Evolutionary conservation across 2,329 filamentous ascomycete species (phyloP), one percentile per base, ranked within the genome.

Genomic region (Emmonsia crescens): DNA sequence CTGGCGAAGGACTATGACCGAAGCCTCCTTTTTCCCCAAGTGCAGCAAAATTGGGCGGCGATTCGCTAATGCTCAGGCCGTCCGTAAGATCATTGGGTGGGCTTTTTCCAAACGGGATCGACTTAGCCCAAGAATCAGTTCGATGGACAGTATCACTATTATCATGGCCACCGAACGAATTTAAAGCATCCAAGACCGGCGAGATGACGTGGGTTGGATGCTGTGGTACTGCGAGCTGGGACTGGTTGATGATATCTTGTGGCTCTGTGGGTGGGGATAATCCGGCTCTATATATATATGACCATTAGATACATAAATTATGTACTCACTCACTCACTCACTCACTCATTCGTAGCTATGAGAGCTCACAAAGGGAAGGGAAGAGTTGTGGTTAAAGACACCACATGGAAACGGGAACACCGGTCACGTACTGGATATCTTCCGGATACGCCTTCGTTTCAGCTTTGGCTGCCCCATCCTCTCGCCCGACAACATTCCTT

Each of bases 61-160:
- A 77, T 44, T 71, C 74, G 52, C 69, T 71, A 24, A 71, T 64
- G 58, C 74, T 69, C 5, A 71, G 68, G 8, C 70, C 72, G 59
- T 75, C 72, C 42, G 70, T 69, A 14, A 72, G 64, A 63, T 76
- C 72, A 29, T 69, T 72, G 12, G 77, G 76, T n/a, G 77, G 76
- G 52, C 75, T 78, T 60, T 75, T 76, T 27, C 76, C 74, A 66
- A 73, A 77, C 0, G 77, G 75, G n/a, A 78, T 72, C 14, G 75
- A 73, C 59, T 74, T 73, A 42, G 76, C 73, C 77, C 77, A 79
- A n/a, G 72, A 75, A 66, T 74, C 74, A 5, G 76, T 78, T 51
- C 75, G 70, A 48, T 69, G 67, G 38, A 67, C 68, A 8, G 74
- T 68, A 55, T 77, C 73, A 49, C 69, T 72, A 24, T 73, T 72